These are phyloP conservation scores for Cladosporium sp. DNA, from an alignment of 2,329 filamentous ascomycete species.

Conservation along the genomic window DNA sequence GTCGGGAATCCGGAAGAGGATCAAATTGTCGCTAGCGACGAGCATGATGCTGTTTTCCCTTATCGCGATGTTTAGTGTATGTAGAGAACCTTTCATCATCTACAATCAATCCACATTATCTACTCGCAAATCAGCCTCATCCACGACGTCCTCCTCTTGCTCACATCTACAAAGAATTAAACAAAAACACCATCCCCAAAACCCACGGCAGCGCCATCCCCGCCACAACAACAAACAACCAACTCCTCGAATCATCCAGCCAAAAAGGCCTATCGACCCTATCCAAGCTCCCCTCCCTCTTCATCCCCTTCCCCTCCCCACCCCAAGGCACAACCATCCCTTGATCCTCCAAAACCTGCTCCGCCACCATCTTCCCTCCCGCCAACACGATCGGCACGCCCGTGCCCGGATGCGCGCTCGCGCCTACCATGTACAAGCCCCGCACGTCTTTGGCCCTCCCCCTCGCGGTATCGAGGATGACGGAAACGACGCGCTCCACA, in stretches of 20 bases:
- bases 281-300: conserved; percentile 25
- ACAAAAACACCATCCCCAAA: conserved; percentile 16
- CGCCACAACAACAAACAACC: conserved; percentile 19
- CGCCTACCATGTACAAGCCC: conserved; percentile 67
- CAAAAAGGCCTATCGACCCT: conserved; percentile 23
- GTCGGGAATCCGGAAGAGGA: neutral
- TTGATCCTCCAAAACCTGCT: conserved; percentile 46
- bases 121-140: too few relatives aligned
- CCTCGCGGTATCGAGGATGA: conserved; percentile 23
- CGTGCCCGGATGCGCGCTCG: conserved; percentile 71
- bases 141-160: too few relatives aligned
- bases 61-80: too few relatives aligned
- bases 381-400: conserved; percentile 71
- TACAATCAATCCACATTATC: too few relatives aligned
- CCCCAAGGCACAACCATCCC: conserved; percentile 40
- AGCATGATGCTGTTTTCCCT: neutral
- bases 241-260: conserved; percentile 24
- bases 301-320: conserved; percentile 11
- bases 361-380: conserved; percentile 59
- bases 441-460: conserved; percentile 36
- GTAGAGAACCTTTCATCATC: too few relatives aligned
- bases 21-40: neutral
- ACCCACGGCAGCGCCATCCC: conserved; percentile 17
- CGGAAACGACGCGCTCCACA: conserved; percentile 22
- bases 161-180: too few relatives aligned